A percentile compares a stretch with the other conserved stretches of the same genome.
phyloP scores from a whole-genome alignment of 768 basidiomycete genomes.

The Sistotremastrum suecicum region DNA sequence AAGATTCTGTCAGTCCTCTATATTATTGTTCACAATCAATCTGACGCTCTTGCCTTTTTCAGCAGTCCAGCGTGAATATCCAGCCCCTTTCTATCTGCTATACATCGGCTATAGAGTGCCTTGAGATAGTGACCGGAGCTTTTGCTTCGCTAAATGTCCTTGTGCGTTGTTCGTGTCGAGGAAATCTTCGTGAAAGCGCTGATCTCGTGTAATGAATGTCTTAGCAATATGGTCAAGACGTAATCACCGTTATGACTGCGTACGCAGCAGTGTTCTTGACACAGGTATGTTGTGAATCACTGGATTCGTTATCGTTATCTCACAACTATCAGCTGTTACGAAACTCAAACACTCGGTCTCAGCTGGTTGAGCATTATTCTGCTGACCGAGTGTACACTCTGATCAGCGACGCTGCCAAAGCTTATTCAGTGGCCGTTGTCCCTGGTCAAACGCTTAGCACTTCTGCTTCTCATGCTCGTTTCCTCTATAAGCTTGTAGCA shows the following conservation, averaged over 20 bases:
- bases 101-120: slow-evolving; percentile 54
- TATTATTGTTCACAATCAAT: background rate
- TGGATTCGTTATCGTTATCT: slow-evolving; percentile 4
- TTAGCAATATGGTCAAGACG: slow-evolving; percentile 71
- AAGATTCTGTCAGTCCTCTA: slow-evolving; percentile 32
- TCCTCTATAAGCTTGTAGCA: slow-evolving; percentile 54
- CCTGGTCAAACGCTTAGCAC: slow-evolving; percentile 43
- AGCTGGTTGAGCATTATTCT: slow-evolving; percentile 41
- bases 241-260: slow-evolving; percentile 74
- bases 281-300: slow-evolving; percentile 32
- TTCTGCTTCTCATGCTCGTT: slow-evolving; percentile 66
- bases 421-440: slow-evolving; percentile 56
- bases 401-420: slow-evolving; percentile 60
- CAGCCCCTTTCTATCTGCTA: slow-evolving; percentile 62
- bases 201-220: background rate
- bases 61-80: slow-evolving; percentile 21
- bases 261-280: slow-evolving; percentile 73
- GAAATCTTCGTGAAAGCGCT: background rate
- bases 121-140: slow-evolving; percentile 60
- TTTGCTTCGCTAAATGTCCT: slow-evolving; percentile 64
- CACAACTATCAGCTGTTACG: slow-evolving; percentile 43
- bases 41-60: background rate
- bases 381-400: slow-evolving; percentile 48
- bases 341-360: slow-evolving; percentile 39
- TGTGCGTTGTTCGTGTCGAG: slow-evolving; percentile 24